Percentiles rank a stretch among this genome's conserved stretches.
Conservation (phyloP, 2,329 filamentous ascomycete genomes). For the Neonectria hederae region DNA sequence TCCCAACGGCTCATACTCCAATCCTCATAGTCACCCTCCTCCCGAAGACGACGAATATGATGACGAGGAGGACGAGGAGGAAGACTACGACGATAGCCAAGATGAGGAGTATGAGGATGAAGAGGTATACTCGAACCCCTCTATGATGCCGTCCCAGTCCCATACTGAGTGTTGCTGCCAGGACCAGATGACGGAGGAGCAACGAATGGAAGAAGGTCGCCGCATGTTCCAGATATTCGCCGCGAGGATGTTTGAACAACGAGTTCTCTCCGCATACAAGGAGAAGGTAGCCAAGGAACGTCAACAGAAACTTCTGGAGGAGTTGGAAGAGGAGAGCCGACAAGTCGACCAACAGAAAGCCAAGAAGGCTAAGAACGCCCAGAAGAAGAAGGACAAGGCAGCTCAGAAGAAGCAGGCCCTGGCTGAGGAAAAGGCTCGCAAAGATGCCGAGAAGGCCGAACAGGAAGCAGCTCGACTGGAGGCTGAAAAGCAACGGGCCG, state of each 20-base stretch:
- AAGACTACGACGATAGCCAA: slow-evolving; percentile 70
- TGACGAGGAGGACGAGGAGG: slow-evolving; percentile 70
- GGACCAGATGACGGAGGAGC: slow-evolving; percentile 97
- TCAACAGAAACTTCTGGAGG: slow-evolving; percentile 88
- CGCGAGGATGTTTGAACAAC: slow-evolving; percentile 98
- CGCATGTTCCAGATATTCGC: slow-evolving; percentile 99
- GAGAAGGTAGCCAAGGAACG: slow-evolving; percentile 96
- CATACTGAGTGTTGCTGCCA: slow-evolving; percentile 63
- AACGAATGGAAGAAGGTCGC: slow-evolving; percentile 98
- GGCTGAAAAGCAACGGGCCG: slow-evolving; percentile 79
- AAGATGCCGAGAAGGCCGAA: slow-evolving; percentile 87
- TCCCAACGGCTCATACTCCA: slow-evolving; percentile 68
- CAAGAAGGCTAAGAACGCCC: slow-evolving; percentile 92
- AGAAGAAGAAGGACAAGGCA: slow-evolving; percentile 95
- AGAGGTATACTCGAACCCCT: slow-evolving; percentile 68
- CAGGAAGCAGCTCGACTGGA: slow-evolving; percentile 82
- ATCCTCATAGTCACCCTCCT: slow-evolving; percentile 76
- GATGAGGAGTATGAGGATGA: slow-evolving; percentile 80
- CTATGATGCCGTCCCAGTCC: slow-evolving; percentile 51
- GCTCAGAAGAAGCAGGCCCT: slow-evolving; percentile 86
- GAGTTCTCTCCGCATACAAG: slow-evolving; percentile 95
- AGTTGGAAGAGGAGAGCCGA: slow-evolving; percentile 85
- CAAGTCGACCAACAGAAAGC: slow-evolving; percentile 82
- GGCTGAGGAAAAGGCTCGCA: slow-evolving; percentile 89
- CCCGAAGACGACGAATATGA: slow-evolving; percentile 81